Percentiles rank a stretch among this genome's conserved stretches.
These are phyloP conservation scores for Leersia perrieri DNA, from an alignment of 176 grass and related monocot genomes.

Conservation along the genomic window DNA sequence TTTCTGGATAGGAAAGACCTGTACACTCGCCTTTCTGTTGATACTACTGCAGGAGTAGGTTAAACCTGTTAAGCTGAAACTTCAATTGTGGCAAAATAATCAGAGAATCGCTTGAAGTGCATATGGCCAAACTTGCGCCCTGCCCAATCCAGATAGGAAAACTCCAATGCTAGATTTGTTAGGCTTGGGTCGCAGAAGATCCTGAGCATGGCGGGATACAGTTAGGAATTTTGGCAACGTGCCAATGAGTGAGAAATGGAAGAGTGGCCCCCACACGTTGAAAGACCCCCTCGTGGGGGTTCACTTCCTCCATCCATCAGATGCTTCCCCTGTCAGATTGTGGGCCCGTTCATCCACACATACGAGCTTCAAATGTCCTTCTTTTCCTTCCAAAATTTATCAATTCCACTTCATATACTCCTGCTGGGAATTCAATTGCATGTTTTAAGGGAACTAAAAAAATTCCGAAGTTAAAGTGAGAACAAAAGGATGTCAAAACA, in stretches of 20 bases:
- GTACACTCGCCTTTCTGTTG: too few species aligned
- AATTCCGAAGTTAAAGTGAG: not conserved
- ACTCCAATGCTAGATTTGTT: not conserved
- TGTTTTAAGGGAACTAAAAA: not conserved
- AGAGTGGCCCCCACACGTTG: not conserved
- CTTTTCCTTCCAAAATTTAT: not conserved
- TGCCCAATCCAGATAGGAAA: not conserved
- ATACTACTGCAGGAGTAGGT: too few species aligned
- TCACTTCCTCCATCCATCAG: not conserved
- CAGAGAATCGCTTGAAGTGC: not conserved
- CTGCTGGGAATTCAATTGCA: not conserved
- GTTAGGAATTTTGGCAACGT: not conserved
- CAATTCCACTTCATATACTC: not conserved
- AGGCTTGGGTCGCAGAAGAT: not conserved
- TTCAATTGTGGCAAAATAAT: not conserved
- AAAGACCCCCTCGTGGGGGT: constrained; percentile 2
- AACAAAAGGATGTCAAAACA: not conserved
- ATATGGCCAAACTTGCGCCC: not conserved
- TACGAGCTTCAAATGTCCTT: not conserved
- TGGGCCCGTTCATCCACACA: not conserved
- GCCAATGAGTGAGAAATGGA: not conserved
- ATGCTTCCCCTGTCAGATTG: not conserved
- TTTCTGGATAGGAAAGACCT: not conserved
- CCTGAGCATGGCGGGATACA: not conserved
- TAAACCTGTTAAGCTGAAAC: too few species aligned